phyloP scores from a whole-genome alignment of 371 early-diverging fungal genomes.

The Conidiobolus incongruus region DNA sequence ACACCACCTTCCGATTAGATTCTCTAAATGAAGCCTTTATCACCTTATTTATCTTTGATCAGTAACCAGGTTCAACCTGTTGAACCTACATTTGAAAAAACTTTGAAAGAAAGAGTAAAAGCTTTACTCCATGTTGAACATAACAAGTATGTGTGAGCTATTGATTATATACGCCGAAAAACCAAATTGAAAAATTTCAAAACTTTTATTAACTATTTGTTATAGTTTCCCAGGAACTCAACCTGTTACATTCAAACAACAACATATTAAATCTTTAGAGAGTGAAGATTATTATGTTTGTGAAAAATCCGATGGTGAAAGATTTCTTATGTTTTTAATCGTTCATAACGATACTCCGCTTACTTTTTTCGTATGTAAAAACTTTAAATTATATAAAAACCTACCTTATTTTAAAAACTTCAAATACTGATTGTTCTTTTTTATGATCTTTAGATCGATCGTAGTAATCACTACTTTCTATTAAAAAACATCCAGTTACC shows the following conservation, averaged over 20 bases:
- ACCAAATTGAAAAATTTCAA: not conserved
- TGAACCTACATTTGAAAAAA: constrained; percentile 19
- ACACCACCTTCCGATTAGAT: too few species aligned
- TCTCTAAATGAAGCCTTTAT: too few species aligned
- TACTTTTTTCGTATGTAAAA: constrained; percentile 24
- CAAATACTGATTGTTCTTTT: not conserved
- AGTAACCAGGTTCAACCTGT: too few species aligned
- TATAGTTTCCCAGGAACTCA: constrained; percentile 67
- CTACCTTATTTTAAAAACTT: not conserved
- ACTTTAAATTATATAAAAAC: too few species aligned
- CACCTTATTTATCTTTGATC: too few species aligned
- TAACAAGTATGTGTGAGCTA: constrained; percentile 18
- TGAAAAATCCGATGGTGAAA: too few species aligned
- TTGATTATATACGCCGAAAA: too few species aligned
- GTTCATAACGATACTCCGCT: constrained; percentile 19
- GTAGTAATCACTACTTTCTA: constrained; percentile 29
- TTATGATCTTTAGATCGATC: constrained; percentile 22
- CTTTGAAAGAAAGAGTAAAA: constrained; percentile 15
- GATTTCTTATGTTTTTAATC: constrained; percentile 50
- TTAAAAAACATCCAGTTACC: constrained; percentile 22
- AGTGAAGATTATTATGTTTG: constrained; percentile 71
- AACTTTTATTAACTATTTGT: not conserved
- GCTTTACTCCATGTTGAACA: constrained; percentile 13
- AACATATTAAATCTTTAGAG: constrained; percentile 36
- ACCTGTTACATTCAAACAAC: constrained; percentile 43